A percentile compares a stretch with the other conserved stretches of the same genome.
Conservation (phyloP, 441 rosid genomes). For the Corymbia citriodora region DNA sequence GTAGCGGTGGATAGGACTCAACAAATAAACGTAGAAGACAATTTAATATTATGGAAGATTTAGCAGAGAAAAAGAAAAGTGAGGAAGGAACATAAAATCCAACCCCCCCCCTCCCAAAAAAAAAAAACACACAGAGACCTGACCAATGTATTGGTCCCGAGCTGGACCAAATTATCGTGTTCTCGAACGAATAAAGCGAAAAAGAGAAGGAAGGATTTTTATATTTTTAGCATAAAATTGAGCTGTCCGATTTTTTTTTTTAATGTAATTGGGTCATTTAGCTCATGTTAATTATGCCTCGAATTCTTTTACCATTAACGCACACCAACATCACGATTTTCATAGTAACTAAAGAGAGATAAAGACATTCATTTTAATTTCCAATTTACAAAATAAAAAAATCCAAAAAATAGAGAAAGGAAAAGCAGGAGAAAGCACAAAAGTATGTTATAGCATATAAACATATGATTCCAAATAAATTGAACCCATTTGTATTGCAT, state of each 20-base stretch:
- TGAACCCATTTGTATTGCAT: not conserved
- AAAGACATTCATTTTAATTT: not conserved
- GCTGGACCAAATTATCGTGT: not conserved
- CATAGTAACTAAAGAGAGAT: not conserved
- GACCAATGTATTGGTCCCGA: not conserved
- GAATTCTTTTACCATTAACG: not conserved
- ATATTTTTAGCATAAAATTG: not conserved
- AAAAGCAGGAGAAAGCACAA: not conserved
- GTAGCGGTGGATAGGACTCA: not conserved
- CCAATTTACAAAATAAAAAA: not conserved
- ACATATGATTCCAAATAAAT: not conserved
- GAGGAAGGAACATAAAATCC: not conserved
- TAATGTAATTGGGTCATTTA: not conserved
- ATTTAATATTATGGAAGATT: not conserved
- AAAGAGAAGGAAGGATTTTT: not conserved
- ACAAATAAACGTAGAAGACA: not conserved
- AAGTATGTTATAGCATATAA: not conserved
- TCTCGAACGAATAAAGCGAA: not conserved
- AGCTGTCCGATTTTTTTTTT: not conserved
- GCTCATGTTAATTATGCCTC: not conserved
- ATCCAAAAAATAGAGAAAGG: not conserved
- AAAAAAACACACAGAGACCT: not conserved
- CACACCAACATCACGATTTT: not conserved
- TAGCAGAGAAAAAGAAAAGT: not conserved
- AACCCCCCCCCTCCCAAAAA: not conserved